Base-by-base conservation (phyloP, 2,329 filamentous ascomycete species). In the Penicillium sp. region DNA sequence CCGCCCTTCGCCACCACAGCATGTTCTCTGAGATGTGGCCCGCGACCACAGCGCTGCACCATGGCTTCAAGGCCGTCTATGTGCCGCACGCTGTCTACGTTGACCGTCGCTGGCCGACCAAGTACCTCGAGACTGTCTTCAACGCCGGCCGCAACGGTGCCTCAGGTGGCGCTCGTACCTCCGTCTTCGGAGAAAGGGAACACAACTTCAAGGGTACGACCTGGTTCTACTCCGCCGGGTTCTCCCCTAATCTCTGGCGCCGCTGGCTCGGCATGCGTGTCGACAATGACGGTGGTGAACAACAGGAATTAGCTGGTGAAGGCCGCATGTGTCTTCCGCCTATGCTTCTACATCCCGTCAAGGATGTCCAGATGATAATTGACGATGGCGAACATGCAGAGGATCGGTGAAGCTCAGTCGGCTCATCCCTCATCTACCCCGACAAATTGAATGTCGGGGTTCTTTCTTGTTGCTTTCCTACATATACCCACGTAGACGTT, bases 21-120 rank as follows among this genome's bases (percentile, higher is more conserved):
- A 96, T 95, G 79, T 96, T 96, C 72, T 91, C 92, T 0, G 93
- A 98, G 75, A 97, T 97, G 93, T 97, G 92, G 92, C 91, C 93
- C 0, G 88, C 89, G 1, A 95, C 90, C 0, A 87, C 91, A 1
- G 91, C 93, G 1, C 82, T 98, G 10, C 93, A 97, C 59, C 93
- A 97, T 72, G 93, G 93, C 11, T 88, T 91, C 77, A 98, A 97
- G 78, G 92, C 91, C 37, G 92, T 97, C 14, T 96, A 89, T 64
- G 92, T 88, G 2, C 93, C 93, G 1, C 93, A 98, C 68, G 91
- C 93, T 1, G 83, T 96, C 54, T 98, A 89, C 72, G 85, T 93
- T 16, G 93, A 96, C 75, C 88, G 93, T 55, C 84, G 86, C 67
- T 98, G 93, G 93, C 92, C 92, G 0, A 83, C 85, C 2, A 83